Conservation (phyloP, 768 basidiomycete genomes). For the Pulveroboletus frians region DNA sequence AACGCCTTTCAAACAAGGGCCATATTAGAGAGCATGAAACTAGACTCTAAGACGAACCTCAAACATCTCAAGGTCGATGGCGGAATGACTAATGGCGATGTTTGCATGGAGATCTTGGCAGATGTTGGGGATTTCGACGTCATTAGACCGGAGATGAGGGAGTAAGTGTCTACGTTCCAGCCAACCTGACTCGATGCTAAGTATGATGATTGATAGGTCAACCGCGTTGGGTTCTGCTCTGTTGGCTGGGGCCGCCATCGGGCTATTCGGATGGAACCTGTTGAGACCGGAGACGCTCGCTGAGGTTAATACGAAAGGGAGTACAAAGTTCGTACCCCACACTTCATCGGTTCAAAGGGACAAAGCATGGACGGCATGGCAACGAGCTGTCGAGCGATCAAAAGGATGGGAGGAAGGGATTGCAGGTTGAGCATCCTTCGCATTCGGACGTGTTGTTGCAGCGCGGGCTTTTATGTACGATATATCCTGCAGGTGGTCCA, state of each 20-base stretch:
- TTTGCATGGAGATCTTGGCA: slow-evolving; percentile 81
- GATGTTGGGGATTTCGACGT: slow-evolving; percentile 91
- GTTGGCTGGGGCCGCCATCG: slow-evolving; percentile 84
- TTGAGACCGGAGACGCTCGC: slow-evolving; percentile 72
- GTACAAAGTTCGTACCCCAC: slow-evolving; percentile 58
- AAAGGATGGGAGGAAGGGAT: slow-evolving; percentile 72
- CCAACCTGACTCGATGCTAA: not conserved
- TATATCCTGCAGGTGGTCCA: not conserved
- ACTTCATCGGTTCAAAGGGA: slow-evolving; percentile 49
- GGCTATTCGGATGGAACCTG: slow-evolving; percentile 90
- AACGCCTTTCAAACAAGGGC: slow-evolving; percentile 95
- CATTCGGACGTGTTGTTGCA: not conserved
- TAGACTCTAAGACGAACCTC: slow-evolving; percentile 77
- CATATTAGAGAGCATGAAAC: slow-evolving; percentile 91
- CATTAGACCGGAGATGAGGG: slow-evolving; percentile 92
- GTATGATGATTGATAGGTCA: slow-evolving; percentile 47
- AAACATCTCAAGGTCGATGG: slow-evolving; percentile 93
- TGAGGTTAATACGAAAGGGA: slow-evolving; percentile 85
- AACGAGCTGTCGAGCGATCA: slow-evolving; percentile 80
- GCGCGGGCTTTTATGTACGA: not conserved
- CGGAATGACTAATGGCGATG: slow-evolving; percentile 94
- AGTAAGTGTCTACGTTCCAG: slow-evolving; percentile 47
- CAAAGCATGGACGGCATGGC: slow-evolving; percentile 76
- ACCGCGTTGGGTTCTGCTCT: slow-evolving; percentile 95
- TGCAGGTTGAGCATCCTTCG: slow-evolving; percentile 18